Conservation (phyloP, 2,329 filamentous ascomycete genomes). For the Phaeosphaeria sp. region DNA sequence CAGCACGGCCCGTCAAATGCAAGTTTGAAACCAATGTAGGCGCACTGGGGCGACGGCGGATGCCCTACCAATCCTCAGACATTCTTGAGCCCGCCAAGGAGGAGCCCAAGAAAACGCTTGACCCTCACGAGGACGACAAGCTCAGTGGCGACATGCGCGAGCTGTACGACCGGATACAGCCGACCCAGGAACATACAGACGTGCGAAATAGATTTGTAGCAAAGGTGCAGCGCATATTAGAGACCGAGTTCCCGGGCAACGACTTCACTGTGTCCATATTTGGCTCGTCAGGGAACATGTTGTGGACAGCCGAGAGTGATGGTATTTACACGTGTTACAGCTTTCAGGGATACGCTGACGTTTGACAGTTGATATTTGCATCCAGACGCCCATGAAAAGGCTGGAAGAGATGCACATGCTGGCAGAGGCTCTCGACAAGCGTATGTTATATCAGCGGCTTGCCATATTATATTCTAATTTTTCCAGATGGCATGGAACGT, state of each 20-base stretch:
- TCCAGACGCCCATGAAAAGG: constrained; percentile 87
- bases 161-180: constrained; percentile 84
- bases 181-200: constrained; percentile 78
- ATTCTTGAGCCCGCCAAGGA: constrained; percentile 76
- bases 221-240: constrained; percentile 88
- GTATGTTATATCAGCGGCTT: constrained; percentile 62
- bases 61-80: constrained; percentile 89
- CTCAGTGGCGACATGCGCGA: constrained; percentile 84
- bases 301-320: constrained; percentile 96
- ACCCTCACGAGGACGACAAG: constrained; percentile 53
- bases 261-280: constrained; percentile 92
- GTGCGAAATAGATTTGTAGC: constrained; percentile 78
- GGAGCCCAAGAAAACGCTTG: constrained; percentile 64
- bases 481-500: constrained; percentile 89
- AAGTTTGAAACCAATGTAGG: constrained; percentile 88
- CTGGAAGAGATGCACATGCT: constrained; percentile 90
- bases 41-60: constrained; percentile 76
- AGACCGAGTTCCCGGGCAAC: constrained; percentile 88
- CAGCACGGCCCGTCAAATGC: constrained; percentile 69
- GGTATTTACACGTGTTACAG: constrained; percentile 61
- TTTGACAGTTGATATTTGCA: constrained; percentile 87
- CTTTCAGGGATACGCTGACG: constrained; percentile 27
- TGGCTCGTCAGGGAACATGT: constrained; percentile 94
- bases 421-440: constrained; percentile 81
- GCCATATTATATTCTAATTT: constrained; percentile 39